Conservation (phyloP, 768 basidiomycete genomes). For the Tylopilus felleus region DNA sequence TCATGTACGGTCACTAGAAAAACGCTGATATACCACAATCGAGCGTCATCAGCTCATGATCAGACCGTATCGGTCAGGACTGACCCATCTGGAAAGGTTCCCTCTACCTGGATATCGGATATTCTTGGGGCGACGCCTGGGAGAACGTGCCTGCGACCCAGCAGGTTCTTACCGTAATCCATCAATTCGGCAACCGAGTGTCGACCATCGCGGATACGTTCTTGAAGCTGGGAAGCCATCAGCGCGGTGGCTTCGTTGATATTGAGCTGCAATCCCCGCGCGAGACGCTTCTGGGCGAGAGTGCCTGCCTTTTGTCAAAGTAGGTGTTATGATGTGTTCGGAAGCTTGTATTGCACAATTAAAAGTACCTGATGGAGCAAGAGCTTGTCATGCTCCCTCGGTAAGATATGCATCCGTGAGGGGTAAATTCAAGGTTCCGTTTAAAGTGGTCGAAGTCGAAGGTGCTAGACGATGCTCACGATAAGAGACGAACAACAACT, state of each 20-base stretch:
- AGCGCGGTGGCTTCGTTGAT: conserved; percentile 84
- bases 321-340: background rate
- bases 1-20: conserved; percentile 98
- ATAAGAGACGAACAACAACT: conserved; percentile 7
- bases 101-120: conserved; percentile 91
- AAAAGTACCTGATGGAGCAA: conserved; percentile 61
- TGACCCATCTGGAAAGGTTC: conserved; percentile 85
- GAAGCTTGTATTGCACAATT: background rate
- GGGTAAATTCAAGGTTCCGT: background rate
- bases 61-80: conserved; percentile 15
- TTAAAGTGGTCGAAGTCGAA: background rate
- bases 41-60: background rate
- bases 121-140: conserved; percentile 72
- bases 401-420: conserved; percentile 62
- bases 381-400: conserved; percentile 73
- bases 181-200: conserved; percentile 88
- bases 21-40: conserved; percentile 35
- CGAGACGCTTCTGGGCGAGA: conserved; percentile 91
- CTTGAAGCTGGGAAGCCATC: conserved; percentile 90
- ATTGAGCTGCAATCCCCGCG: conserved; percentile 88
- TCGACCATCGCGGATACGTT: conserved; percentile 87
- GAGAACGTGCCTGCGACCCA: conserved; percentile 87
- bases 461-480: background rate
- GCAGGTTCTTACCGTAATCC: conserved; percentile 84
- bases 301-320: conserved; percentile 61